Evolutionary conservation across 1,139 yeast genomes (phyloP), one percentile per base, ranked within the genome.

Genomic region (Lipomyces yarrowii): DNA sequence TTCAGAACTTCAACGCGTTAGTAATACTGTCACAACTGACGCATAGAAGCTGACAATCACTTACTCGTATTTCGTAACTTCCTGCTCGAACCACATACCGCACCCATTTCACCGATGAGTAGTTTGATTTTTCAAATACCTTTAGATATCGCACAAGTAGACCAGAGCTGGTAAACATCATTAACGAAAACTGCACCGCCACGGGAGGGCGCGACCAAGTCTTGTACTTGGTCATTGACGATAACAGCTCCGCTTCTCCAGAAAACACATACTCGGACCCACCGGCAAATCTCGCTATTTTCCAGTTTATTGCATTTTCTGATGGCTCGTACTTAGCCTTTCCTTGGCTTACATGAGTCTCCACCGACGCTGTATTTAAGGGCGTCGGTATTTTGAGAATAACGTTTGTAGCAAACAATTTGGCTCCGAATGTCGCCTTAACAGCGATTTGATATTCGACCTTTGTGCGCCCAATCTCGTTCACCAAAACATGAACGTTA

Each of bases 31-130:
- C 53, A 2, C n/a, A 18, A 13, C 18, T n/a, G 6, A 13, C n/a
- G 26, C 18, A 23, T 15, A 59, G 7, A 13, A 1, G 7, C 48
- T n/a, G 21, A 23, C 48, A 18, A 23, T 11, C 42, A 60, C 62
- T 37, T 62, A 62, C 63, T 32, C 67, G 48, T 15, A 91, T 83
- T 70, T 91, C 97, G 73, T 90, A 91, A 5, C 90, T 85, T 0
- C 97, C 97, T 0, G 93, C 87, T 69, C 83, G 84, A 0, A 93
- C 84, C 23, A 84, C 77, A 76, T 93, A 93, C 73, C 90, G 85
- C 57, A 92, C 96, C 97, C 97, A 92, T 75, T 93, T 93, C 26
- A 91, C 87, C 1, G 96, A 87, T 59, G 84, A 80, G 77, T 90
- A 89, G 68, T 86, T 86, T 10, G 84, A 72, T 73, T 82, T 84